These are phyloP conservation scores for Otatea glauca DNA, from an alignment of 176 grass and related monocot species.

Conservation along the genomic window DNA sequence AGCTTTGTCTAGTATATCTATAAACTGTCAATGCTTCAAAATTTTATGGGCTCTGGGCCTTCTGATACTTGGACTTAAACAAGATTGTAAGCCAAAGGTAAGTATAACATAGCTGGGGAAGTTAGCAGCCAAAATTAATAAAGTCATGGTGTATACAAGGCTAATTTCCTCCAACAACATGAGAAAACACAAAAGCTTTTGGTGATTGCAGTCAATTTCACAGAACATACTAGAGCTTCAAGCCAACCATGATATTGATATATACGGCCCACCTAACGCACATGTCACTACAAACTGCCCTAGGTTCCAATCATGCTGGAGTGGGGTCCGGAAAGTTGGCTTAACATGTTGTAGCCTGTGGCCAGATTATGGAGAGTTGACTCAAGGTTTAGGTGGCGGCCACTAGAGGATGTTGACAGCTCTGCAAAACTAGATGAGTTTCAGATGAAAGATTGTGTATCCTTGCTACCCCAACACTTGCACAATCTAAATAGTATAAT, in stretches of 20 bases:
- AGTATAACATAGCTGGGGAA: not conserved
- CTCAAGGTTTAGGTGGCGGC: slow-evolving; percentile 21
- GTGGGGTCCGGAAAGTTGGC: slow-evolving; percentile 18
- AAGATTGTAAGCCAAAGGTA: not conserved
- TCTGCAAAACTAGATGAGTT: not conserved
- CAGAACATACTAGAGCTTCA: not conserved
- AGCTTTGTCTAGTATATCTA: not conserved
- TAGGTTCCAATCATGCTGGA: slow-evolving; percentile 6
- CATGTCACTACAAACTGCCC: not conserved
- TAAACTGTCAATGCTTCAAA: not conserved
- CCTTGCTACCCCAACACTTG: slow-evolving; percentile 3
- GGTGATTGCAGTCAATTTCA: not conserved
- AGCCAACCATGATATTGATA: slow-evolving; percentile 28
- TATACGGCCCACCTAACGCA: slow-evolving; percentile 15
- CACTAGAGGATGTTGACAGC: slow-evolving; percentile 34
- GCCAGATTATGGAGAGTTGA: not conserved
- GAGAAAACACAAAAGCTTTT: not conserved
- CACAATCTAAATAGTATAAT: not conserved
- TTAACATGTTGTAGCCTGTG: not conserved
- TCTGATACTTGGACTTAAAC: not conserved
- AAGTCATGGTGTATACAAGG: not conserved
- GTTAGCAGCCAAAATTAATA: not conserved
- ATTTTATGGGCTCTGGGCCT: not conserved
- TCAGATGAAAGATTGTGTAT: slow-evolving; percentile 18
- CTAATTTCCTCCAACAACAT: not conserved